A percentile compares a stretch with the other conserved stretches of the same genome.
phyloP scores from a whole-genome alignment of 192 early-diverging fungal genomes.

The Radiomyces spectabilis region DNA sequence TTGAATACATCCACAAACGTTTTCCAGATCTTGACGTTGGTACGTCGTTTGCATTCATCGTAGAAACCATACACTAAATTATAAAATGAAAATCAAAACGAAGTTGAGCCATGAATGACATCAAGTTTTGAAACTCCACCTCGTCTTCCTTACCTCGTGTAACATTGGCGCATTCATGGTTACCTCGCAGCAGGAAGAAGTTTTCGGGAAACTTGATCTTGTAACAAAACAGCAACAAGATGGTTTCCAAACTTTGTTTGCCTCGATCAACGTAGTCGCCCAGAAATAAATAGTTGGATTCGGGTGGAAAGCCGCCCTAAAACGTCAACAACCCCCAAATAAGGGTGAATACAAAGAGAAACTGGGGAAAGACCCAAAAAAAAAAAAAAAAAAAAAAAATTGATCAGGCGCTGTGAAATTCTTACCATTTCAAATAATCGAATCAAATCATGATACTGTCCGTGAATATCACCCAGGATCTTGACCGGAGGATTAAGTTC shows the following conservation, averaged over 20 bases:
- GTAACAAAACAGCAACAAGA: slow-evolving; percentile 88
- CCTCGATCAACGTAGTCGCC: slow-evolving; percentile 98
- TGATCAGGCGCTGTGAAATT: not conserved
- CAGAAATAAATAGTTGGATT: slow-evolving; percentile 87
- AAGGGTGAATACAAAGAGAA: not conserved
- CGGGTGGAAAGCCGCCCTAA: slow-evolving; percentile 90
- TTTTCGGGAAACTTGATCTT: slow-evolving; percentile 97
- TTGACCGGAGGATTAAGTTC: slow-evolving; percentile 71
- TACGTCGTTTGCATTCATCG: slow-evolving; percentile 92
- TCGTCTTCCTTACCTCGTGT: slow-evolving; percentile 57
- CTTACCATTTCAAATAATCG: slow-evolving; percentile 77
- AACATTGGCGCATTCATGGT: slow-evolving; percentile 93
- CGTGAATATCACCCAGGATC: slow-evolving; percentile 89
- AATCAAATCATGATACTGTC: slow-evolving; percentile 89
- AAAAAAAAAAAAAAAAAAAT: no score
- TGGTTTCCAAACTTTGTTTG: slow-evolving; percentile 91
- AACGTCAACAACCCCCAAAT: no score
- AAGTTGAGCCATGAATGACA: not conserved
- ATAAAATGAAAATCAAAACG: slow-evolving; percentile 6
- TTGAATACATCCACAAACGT: slow-evolving; percentile 94
- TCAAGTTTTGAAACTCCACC: not conserved
- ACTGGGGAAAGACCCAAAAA: no score
- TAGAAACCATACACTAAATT: slow-evolving; percentile 88
- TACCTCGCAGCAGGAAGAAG: slow-evolving; percentile 92
- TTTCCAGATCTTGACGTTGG: slow-evolving; percentile 86